Evolutionary conservation across 225 moss, liverwort and hornwort species (phyloP), one percentile per base, ranked within the genome.

Genomic region (Polytrichum commune): DNA sequence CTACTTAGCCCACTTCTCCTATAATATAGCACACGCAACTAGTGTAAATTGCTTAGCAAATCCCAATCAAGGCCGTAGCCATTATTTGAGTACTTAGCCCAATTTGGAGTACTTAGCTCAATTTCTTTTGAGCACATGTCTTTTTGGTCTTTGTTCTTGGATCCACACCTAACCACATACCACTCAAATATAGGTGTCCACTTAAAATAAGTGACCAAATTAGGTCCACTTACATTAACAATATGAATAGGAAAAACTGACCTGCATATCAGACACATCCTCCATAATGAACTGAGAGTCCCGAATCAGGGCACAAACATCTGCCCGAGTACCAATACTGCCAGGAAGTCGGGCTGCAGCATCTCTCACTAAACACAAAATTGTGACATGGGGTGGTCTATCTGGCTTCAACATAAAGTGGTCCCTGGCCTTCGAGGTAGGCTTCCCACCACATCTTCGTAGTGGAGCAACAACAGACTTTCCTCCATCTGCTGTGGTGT

Each of bases 201-300:
- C 13, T 46, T 46, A 13, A 46, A 13, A 46, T 46, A 46, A 46
- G 46, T 16, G 0, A 46, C 46, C 46, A 10, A 32, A 46, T 16
- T 13, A 46, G 16, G 4, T 13, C 46, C 4, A 0, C 46, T 46
- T 46, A 3, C 13, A 0, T 46, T 13, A 46, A 46, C 13, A 46
- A 46, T 46, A 46, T 46, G 10, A 46, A 16, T 16, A 46, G 58
- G 18, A 63, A 58, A 10, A 61, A 71, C 82, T 65, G 54, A 92
- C 82, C 92, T 90, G 92, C 26, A 86, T 80, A 76, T 90, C 92
- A 67, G 92, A 88, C 55, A 92, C 92, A 67, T 90, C 90, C 69
- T 90, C 92, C 85, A 90, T 84, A 55, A 92, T 90, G 76, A 85
- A 92, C 68, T 92, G 90, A 5, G 92, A 92, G 66, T 92, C 92